Base-by-base conservation (phyloP, 1,139 yeast species). In the Komagataea norvegica region DNA sequence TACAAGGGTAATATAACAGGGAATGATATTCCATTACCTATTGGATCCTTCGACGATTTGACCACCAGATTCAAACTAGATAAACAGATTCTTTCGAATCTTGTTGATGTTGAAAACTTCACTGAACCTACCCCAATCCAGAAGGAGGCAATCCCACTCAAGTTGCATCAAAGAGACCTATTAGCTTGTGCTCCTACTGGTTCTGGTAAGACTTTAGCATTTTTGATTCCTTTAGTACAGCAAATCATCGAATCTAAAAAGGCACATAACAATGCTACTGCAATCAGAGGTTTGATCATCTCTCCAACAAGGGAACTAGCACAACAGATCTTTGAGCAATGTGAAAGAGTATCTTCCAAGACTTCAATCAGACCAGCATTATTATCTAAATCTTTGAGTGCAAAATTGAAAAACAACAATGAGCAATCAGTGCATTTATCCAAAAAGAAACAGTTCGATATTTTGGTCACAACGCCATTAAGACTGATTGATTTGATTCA, bases 241-340 rank as follows among this genome's bases (percentile, higher is more conserved):
- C 72, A 70, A 41, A 67, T 72, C 26, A 33, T 40, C 8, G 42
- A 36, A 17, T 49, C 70, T 11, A 45, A 50, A 25, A 48, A 52
- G 18, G 53, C 48, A 16, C 20, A 27, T 8, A 36, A 36, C 6
- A 59, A 56, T 16, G 49, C 54, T 21, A 37, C 44, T 17, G 86
- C 83, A 1, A 67, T 85, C 19, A 70, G 85, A 51, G 93, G 95
- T 3, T 64, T 91, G 42, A 76, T 93, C 13, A 75, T 93, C 9
- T 80, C 96, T 0, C 99, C 99, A 19, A 93, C 98, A 2, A 85
- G 85, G 49, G 96, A 87, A 59, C 73, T 93, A 53, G 94, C 97
- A 0, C 71, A 74, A 19, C 99, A 93, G 65, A 88, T 87, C 19
- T 81, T 74, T 58, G 73, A 76, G 36, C 89, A 86, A 53, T 70